Percentiles rank a stretch among this genome's conserved stretches.
Evolutionary conservation across 23 red algal genomes (phyloP).

Genomic region (Cyanidiococcus yangmingshanensis): DNA sequence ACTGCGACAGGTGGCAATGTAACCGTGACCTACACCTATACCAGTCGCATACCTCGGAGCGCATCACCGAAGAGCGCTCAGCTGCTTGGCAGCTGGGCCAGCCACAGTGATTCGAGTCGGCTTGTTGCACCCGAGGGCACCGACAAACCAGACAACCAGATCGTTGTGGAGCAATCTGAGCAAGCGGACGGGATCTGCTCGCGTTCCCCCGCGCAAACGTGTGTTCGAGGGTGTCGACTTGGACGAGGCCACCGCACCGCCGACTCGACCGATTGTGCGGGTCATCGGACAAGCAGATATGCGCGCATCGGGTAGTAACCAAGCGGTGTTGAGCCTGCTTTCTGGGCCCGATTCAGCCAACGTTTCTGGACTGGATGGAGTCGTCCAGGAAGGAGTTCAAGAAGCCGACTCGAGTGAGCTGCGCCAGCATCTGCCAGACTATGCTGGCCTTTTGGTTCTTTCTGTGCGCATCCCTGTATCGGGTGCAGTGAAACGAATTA

Average conservation of each 20-base stretch:
- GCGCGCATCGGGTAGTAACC: background rate
- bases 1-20: background rate
- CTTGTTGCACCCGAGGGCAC: too few relatives aligned
- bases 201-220: too few relatives aligned
- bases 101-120: too few relatives aligned
- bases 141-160: too few relatives aligned
- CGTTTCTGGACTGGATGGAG: constrained; percentile 30
- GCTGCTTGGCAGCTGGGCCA: too few relatives aligned
- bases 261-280: background rate
- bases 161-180: too few relatives aligned
- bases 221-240: background rate
- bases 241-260: background rate
- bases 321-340: background rate
- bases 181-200: too few relatives aligned
- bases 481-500: constrained; percentile 72
- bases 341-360: background rate
- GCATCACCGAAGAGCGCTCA: background rate
- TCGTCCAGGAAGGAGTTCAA: constrained; percentile 32
- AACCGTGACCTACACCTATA: background rate
- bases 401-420: constrained; percentile 27
- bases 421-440: constrained; percentile 14
- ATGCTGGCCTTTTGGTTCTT: constrained; percentile 39
- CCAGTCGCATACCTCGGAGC: background rate
- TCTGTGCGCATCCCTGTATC: constrained; percentile 64
- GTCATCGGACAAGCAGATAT: background rate